Base-by-base conservation (phyloP, 345 rosid genomes). In the Brassica nigra region DNA sequence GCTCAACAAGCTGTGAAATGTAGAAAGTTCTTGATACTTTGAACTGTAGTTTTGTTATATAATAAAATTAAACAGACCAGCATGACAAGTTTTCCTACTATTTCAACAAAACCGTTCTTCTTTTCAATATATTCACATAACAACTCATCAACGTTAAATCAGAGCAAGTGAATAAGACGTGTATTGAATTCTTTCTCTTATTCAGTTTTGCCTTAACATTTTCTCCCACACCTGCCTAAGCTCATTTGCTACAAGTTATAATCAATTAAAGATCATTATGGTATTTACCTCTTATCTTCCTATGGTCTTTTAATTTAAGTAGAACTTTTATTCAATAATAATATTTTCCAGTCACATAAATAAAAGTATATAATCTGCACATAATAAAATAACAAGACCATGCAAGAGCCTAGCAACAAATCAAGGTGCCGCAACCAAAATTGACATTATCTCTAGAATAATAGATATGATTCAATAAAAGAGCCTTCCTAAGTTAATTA, bases 361-460 rank as follows among this genome's bases (percentile, higher is more conserved):
- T 10, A 10, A 42, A 42, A 42, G 8, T 37, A 37, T 37, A 37
- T 37, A 37, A 37, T 37, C 8, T 34, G 10, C 42, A 37, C 8
- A 37, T 42, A 42, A 42, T 42, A 42, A 10, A 42, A 42, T 42
- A 42, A 29, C 28, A 27, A 62, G 42, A 42, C 28, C 20, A 75
- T 39, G 47, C 47, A 39, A 75, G 68, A 42, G 30, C 29, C 8
- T 63, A 39, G 8, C 47, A 6, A 47, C 6, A 18, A 18, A 75
- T 5, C 15, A 54, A 52, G 31, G 2, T 10, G 61, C 36, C 3
- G 20, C 42, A 42, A 42, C 66, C 42, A 59, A 68, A 14, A 3
- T 59, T 68, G 69, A 77, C 75, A 23, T 61, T 2, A 61, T 44
- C 74, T 47, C 23, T 27, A 8, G 12, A 9, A 39, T 39, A 39